Base-by-base conservation (phyloP, 2,329 filamentous ascomycete genomes). In the Cladophialophora yegresii region DNA sequence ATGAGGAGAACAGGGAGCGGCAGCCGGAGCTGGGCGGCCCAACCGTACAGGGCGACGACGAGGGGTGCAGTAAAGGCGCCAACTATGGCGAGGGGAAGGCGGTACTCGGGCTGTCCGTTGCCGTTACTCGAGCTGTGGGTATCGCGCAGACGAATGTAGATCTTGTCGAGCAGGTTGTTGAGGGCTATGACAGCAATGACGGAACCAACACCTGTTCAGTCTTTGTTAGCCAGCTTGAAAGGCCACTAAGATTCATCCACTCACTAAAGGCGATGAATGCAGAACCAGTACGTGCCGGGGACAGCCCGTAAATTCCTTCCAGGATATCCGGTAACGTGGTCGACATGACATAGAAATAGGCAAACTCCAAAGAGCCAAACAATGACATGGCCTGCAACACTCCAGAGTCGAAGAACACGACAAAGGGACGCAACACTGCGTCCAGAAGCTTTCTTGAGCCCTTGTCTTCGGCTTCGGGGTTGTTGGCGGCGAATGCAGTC, bases 361-460 rank as follows among this genome's bases (percentile, higher is more conserved):
- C 80, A 68, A 82, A 83, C 30, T 78, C 74, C 49, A 83, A 61
- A 3, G 79, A 77, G 40, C 78, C 75, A 71, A 81, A 83, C 0
- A 80, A 63, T 3, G 77, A 77, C 72, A 83, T 78, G 51, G 80
- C 72, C 58, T 82, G 78, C 3, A 84, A 79, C 53, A 86, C 83
- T 0, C 85, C 79, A 22, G 83, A 85, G 36, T 83, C 76, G 47
- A 88, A 77, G 40, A 85, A 79, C 65, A 88, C 80, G 71, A 83
- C 84, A 33, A 83, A 83, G 0, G 85, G 85, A 2, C 88, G 77
- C 8, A 80, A 72, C 65, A 84, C 79, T 32, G 78, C 75, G 13
- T 75, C 75, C 26, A 74, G 66, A 68, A 83, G 79, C 40, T 61
- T 65, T 7, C 50, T 55, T 36, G 47, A 33, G 20, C 28, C n/a